phyloP scores from a whole-genome alignment of 1,284 basidiomycete genomes.

The Trametes versicolor region DNA sequence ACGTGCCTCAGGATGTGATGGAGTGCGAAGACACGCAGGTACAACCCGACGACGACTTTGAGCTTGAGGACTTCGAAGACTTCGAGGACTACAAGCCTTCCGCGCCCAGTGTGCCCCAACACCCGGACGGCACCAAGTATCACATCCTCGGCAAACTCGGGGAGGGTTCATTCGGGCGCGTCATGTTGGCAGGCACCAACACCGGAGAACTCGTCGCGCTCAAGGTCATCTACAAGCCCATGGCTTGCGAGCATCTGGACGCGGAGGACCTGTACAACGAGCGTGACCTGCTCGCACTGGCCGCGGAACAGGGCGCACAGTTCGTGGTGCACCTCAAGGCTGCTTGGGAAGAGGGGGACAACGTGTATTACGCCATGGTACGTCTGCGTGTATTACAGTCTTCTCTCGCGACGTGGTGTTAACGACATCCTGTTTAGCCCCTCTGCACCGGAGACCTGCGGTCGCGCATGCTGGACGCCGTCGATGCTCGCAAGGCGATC shows the following conservation, averaged over 20 bases:
- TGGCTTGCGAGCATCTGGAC: constrained; percentile 13
- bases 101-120: background rate
- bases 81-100: background rate
- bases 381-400: constrained; percentile 3
- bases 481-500: constrained; percentile 3
- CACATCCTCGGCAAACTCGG: constrained; percentile 28
- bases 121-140: constrained; percentile 25
- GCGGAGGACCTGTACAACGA: constrained; percentile 19
- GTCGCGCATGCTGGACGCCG: constrained; percentile 12
- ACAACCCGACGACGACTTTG: background rate
- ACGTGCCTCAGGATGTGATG: background rate
- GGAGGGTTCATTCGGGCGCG: constrained; percentile 26
- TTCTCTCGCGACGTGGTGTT: background rate
- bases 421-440: constrained; percentile 12
- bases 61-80: background rate
- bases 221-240: constrained; percentile 39
- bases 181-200: constrained; percentile 26
- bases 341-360: constrained; percentile 35
- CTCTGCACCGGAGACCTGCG: constrained; percentile 16
- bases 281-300: constrained; percentile 23
- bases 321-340: constrained; percentile 26
- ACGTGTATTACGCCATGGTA: constrained; percentile 40
- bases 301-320: background rate
- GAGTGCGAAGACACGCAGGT: background rate
- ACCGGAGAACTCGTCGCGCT: constrained; percentile 30